Evolutionary conservation across 192 early-diverging fungal species (phyloP).

Genomic region (Backusella morwellensis): DNA sequence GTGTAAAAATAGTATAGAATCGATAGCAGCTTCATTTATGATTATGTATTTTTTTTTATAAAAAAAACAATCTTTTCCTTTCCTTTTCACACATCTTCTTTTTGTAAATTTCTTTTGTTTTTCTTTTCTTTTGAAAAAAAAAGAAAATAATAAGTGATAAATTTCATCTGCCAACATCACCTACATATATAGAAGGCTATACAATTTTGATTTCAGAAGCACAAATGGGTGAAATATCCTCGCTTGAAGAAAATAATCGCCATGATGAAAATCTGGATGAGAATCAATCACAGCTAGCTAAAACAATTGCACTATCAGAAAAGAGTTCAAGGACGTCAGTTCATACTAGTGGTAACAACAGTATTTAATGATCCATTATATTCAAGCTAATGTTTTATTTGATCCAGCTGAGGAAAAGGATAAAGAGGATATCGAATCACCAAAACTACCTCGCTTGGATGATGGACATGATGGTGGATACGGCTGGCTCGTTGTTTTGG

Average conservation of each 20-base stretch:
- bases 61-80: neutral
- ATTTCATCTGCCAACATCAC: neutral
- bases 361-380: neutral
- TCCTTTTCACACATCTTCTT: neutral
- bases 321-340: neutral
- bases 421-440: neutral
- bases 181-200: neutral
- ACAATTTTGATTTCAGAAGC: neutral
- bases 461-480: slow-evolving; percentile 38
- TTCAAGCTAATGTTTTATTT: neutral
- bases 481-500: slow-evolving; percentile 42
- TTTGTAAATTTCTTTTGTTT: neutral
- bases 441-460: neutral
- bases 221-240: neutral
- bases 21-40: neutral
- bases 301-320: neutral
- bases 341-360: neutral
- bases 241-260: neutral
- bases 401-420: neutral
- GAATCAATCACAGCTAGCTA: neutral
- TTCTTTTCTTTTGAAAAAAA: neutral
- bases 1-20: neutral
- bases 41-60: neutral
- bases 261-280: neutral
- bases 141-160: neutral